Base-by-base conservation (phyloP, 2,329 filamentous ascomycete species). In the Beauveria bassiana region DNA sequence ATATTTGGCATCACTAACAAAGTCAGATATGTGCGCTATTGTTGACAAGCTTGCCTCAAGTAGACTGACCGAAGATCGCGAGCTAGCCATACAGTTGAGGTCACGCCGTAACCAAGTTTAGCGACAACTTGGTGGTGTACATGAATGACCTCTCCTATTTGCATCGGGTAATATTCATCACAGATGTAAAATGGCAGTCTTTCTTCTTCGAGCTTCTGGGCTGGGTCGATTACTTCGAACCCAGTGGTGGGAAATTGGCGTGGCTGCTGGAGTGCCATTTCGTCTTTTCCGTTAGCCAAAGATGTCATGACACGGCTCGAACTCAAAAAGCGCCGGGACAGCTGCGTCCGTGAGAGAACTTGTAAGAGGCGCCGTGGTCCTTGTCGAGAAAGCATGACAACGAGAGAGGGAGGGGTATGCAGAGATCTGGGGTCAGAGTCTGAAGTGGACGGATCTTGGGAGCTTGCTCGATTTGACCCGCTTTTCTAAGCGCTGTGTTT, bases 11-110 rank as follows among this genome's bases (percentile, higher is more conserved):
- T 47, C 22, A 0, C 45, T 47, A 24, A 47, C 12, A 47, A 47
- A 5, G 10, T 47, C 45, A 47, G 45, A 0, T 0, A 26, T 22
- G 0, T 16, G 22, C 8, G 3, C 43, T n/a, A 26, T 34, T 24
- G 31, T 2, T 34, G 16, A 20, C 38, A 50, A 28, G 31, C 56
- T 59, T 50, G 43, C 46, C 20, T 22, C 9, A 24, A 1, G 10
- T 16, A 4, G 26, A 59, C 56, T 2, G 7, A 69, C 67, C 54
- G 59, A 16, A 75, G 68, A 68, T 78, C 74, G 31, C 66, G 71
- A 50, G 71, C 72, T 0, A 79, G 70, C 77, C 77, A 79, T 5
- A 76, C 73, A 0, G 77, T 79, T 7, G 77, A 77, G 47, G 65
- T 67, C 6, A 68, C 68, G 9, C 45, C 77, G 64, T 74, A 77